These are phyloP conservation scores for Vanrija humicola DNA, from an alignment of 1,284 basidiomycete genomes.

Conservation along the genomic window DNA sequence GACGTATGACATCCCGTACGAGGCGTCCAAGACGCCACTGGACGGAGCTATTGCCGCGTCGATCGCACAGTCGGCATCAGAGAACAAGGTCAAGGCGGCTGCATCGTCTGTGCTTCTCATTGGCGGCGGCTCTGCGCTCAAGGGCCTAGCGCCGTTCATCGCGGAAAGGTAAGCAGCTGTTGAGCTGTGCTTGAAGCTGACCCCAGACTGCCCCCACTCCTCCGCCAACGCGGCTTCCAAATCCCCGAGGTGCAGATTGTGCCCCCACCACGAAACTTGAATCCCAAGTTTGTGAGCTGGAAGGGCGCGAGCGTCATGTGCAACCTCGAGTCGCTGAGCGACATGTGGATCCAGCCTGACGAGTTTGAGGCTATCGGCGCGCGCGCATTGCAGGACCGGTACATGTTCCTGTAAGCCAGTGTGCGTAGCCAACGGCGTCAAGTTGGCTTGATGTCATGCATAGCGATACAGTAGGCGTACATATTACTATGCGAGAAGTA, in stretches of 20 bases:
- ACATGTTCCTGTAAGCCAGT: constrained; percentile 32
- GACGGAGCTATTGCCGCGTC: constrained; percentile 94
- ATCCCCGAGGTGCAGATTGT: constrained; percentile 84
- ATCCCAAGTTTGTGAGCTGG: constrained; percentile 85
- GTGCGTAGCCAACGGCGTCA: not conserved
- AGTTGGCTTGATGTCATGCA: too few species aligned
- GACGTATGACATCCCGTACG: constrained; percentile 50
- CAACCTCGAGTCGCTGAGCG: constrained; percentile 81
- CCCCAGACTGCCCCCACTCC: constrained; percentile 51
- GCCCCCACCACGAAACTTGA: constrained; percentile 86
- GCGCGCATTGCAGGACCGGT: constrained; percentile 52
- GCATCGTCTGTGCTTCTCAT: constrained; percentile 83
- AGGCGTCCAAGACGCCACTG: constrained; percentile 85
- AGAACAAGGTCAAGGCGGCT: constrained; percentile 86
- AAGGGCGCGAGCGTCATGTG: constrained; percentile 92
- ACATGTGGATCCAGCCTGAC: constrained; percentile 78
- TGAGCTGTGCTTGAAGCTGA: not conserved
- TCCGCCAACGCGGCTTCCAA: constrained; percentile 80
- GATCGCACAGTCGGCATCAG: constrained; percentile 74
- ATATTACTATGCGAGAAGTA: not conserved
- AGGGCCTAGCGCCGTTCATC: constrained; percentile 40
- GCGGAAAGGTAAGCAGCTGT: constrained; percentile 37
- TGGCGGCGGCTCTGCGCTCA: constrained; percentile 65
- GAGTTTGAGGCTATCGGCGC: constrained; percentile 70
- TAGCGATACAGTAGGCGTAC: too few species aligned